phyloP scores from a whole-genome alignment of 805 yeast species.

The Lipomyces oligophaga region DNA sequence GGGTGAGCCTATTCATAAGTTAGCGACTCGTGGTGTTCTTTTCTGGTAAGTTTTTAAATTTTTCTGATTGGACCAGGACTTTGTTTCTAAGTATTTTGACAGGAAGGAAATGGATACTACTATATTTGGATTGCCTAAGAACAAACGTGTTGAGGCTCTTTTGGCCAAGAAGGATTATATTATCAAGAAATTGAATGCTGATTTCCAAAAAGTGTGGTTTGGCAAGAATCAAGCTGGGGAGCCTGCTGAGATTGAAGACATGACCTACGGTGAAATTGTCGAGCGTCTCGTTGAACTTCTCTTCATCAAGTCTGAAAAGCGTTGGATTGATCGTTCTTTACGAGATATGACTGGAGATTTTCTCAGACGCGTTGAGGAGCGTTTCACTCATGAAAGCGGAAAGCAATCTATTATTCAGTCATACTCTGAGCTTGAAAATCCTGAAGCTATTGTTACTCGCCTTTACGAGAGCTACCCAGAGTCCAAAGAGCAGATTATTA shows the following conservation, averaged over 20 bases:
- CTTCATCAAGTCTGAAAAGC: constrained; percentile 69
- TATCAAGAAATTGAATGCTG: constrained; percentile 80
- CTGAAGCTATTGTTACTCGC: constrained; percentile 55
- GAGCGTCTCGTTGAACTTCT: constrained; percentile 80
- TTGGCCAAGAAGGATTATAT: constrained; percentile 81
- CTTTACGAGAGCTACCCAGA: constrained; percentile 68
- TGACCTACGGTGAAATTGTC: constrained; percentile 93
- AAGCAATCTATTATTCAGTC: constrained; percentile 67
- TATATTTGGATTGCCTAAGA: constrained; percentile 85
- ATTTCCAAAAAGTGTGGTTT: constrained; percentile 98
- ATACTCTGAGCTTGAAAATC: constrained; percentile 62
- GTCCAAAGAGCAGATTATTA: constrained; percentile 76
- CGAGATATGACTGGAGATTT: constrained; percentile 83
- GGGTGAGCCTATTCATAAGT: constrained; percentile 99
- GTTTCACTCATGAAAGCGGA: constrained; percentile 58
- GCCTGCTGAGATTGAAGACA: constrained; percentile 85
- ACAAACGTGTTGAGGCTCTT: constrained; percentile 69
- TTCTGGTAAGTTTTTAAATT: constrained; percentile 54
- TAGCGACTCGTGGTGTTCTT: constrained; percentile 95
- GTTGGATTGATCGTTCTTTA: constrained; percentile 86
- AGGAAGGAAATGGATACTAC: constrained; percentile 85
- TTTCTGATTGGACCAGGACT: background rate
- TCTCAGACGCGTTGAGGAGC: constrained; percentile 94
- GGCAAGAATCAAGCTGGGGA: constrained; percentile 69
- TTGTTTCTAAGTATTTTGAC: background rate